Evolutionary conservation across 2,329 filamentous ascomycete species (phyloP).

Genomic region (Diaporthe sp.): DNA sequence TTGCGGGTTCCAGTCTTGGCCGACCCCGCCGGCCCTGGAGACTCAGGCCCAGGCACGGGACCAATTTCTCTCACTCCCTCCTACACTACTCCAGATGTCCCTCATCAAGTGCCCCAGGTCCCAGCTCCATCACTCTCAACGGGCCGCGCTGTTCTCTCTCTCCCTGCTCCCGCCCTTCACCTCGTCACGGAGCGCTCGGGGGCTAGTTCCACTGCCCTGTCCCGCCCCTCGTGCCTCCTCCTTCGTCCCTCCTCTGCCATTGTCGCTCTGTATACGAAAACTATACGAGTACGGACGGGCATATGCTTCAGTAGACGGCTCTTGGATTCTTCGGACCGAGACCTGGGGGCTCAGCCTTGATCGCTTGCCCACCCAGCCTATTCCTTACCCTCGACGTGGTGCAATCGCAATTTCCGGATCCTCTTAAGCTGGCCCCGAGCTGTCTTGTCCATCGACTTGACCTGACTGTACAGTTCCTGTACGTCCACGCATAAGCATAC

Average conservation of each 20-base stretch:
- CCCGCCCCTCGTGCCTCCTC: slow-evolving; percentile 4
- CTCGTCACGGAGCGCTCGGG: slow-evolving; percentile 24
- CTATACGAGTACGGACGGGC: slow-evolving; percentile 19
- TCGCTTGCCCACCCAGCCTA: slow-evolving; percentile 20
- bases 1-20: slow-evolving; percentile 33
- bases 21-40: slow-evolving; percentile 28
- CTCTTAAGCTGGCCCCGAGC: slow-evolving; percentile 1
- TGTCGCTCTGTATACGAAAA: slow-evolving; percentile 2
- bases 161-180: background rate
- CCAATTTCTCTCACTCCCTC: slow-evolving; percentile 14
- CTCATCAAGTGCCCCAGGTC: slow-evolving; percentile 1
- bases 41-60: slow-evolving; percentile 14
- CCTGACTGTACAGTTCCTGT: slow-evolving; percentile 16
- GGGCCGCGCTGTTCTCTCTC: background rate
- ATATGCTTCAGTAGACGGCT: slow-evolving; percentile 2
- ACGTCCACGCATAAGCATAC: background rate
- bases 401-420: slow-evolving; percentile 32
- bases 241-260: background rate
- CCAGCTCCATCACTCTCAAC: background rate
- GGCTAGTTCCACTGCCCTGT: slow-evolving; percentile 20
- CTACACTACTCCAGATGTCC: slow-evolving; percentile 9
- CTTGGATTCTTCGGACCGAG: background rate
- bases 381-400: background rate
- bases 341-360: background rate
- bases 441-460: background rate